Base-by-base conservation (phyloP, 257 asterid species). In the Capsicum rhomboideum region DNA sequence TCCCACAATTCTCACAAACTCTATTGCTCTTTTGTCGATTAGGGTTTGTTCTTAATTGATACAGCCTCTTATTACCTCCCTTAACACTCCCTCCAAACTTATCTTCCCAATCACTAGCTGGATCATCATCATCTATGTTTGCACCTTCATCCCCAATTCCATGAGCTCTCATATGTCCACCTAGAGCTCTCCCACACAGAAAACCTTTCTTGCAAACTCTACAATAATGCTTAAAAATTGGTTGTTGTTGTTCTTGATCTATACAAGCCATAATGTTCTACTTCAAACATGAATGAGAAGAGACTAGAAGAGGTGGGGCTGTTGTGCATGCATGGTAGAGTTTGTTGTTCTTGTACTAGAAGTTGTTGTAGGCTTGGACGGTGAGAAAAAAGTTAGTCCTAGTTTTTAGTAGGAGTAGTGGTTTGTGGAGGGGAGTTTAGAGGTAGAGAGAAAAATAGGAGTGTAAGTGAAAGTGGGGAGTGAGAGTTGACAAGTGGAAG, bases 141-240 rank as follows among this genome's bases (percentile, higher is more conserved):
- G 86, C 90, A 68, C 82, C 85, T 26, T 93, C 98, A 69, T 94
- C 97, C 0, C 97, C 97, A 13, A 93, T 91, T 0, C 97, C 99
- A 82, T 96, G 99, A 55, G 99, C 98, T 82, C 99, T 89, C 99
- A 96, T 96, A 88, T 97, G 98, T 58, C 98, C 98, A 29, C 99
- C 98, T 34, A 97, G 91, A 42, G 98, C 99, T 66, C 98, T 82
- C 14, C 99, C 98, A 82, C 98, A 97, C 92, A 95, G 90, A 80
- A 97, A 97, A 6, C 98, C 99, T 86, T 93, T 97, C 92, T 93
- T 97, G 85, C 99, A 97, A 78, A 95, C 94, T 84, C 96, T 88
- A 83, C 99, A 97, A 84, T 93, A 92, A 84, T 97, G 96, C 87
- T 97, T 95, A 78, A 91, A 95, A 34, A 40, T 72, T 6, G 81